Conservation (phyloP, 1,284 basidiomycete genomes). For the Porogramme epimiltina region DNA sequence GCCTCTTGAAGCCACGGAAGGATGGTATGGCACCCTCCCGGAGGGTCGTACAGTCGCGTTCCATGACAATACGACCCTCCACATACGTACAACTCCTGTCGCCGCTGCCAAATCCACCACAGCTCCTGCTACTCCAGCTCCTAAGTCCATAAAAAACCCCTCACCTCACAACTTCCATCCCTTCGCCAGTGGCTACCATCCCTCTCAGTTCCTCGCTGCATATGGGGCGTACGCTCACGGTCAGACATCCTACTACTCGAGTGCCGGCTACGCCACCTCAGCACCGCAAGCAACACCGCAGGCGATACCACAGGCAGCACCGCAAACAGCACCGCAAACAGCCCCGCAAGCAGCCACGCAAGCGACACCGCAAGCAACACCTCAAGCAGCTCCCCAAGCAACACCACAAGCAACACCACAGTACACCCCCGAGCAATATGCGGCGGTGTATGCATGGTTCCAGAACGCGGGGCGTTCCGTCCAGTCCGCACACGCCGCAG, state of each 20-base stretch:
- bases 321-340: too few relatives aligned
- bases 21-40: constrained; percentile 79
- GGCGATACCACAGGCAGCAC: too few relatives aligned
- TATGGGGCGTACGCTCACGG: constrained; percentile 29
- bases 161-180: constrained; percentile 34
- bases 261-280: neutral
- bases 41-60: constrained; percentile 56
- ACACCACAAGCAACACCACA: too few relatives aligned
- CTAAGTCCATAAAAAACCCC: constrained; percentile 45
- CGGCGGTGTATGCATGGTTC: too few relatives aligned
- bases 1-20: constrained; percentile 55
- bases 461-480: too few relatives aligned
- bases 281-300: too few relatives aligned
- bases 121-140: constrained; percentile 17
- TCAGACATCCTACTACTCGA: neutral
- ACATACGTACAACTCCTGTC: constrained; percentile 53
- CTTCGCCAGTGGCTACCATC: constrained; percentile 19
- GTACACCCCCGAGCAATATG: too few relatives aligned
- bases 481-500: too few relatives aligned
- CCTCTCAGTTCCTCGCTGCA: too few relatives aligned
- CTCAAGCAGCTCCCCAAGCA: too few relatives aligned
- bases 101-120: constrained; percentile 33
- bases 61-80: constrained; percentile 69
- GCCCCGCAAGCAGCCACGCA: too few relatives aligned
- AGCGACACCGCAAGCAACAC: too few relatives aligned